Conservation (phyloP, 768 basidiomycete genomes). For the Mycena vitilis region DNA sequence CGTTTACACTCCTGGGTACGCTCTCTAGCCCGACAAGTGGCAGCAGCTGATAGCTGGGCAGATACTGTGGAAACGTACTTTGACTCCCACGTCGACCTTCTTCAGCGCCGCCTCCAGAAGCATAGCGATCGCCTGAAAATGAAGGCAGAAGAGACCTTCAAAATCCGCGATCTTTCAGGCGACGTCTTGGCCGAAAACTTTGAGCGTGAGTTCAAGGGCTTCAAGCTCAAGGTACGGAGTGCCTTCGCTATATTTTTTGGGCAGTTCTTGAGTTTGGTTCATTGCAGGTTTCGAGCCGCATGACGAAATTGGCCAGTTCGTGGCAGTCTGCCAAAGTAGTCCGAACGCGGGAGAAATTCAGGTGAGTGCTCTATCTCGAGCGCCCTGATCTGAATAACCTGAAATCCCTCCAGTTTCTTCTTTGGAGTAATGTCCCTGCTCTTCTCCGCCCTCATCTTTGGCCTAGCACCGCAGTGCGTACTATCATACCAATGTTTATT, state of each 20-base stretch:
- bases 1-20: constrained; percentile 88
- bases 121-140: constrained; percentile 87
- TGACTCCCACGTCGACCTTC: constrained; percentile 86
- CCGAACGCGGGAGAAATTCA: constrained; percentile 81
- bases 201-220: constrained; percentile 87
- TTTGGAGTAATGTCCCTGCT: constrained; percentile 92
- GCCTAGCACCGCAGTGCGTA: constrained; percentile 88
- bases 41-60: constrained; percentile 47
- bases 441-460: constrained; percentile 86
- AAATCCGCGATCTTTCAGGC: constrained; percentile 71
- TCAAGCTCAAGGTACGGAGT: constrained; percentile 80
- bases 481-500: constrained; percentile 23
- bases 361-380: neutral
- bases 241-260: neutral
- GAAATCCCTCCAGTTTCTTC: constrained; percentile 89
- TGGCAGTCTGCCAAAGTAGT: constrained; percentile 96
- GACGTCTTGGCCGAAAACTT: constrained; percentile 80
- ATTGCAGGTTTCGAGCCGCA: constrained; percentile 78
- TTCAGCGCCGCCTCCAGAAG: constrained; percentile 87
- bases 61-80: constrained; percentile 97
- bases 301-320: constrained; percentile 79
- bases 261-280: neutral
- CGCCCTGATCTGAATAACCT: constrained; percentile 50
- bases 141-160: constrained; percentile 85
- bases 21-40: constrained; percentile 22